Base-by-base conservation (phyloP, 768 basidiomycete species). In the Panaeolus cyanescens region DNA sequence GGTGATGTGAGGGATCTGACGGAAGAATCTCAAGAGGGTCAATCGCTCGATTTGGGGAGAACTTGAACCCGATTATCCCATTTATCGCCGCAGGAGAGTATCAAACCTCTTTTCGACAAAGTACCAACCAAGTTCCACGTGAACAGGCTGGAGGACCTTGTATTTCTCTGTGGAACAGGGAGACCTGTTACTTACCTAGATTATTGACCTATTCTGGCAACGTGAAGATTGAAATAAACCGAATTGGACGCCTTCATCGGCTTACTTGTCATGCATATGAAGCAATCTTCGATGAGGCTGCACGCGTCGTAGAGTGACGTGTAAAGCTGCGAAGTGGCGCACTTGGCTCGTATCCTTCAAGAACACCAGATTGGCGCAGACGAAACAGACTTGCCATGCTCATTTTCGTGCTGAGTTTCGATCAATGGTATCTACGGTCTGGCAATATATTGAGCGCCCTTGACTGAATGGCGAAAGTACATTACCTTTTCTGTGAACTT, bases 281-380 rank as follows among this genome's bases (percentile, higher is more conserved):
- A 28, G 9, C 19, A 28, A 50, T 50, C 45, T 50, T 6, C 45
- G 25, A 50, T 50, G 25, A 50, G 30, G 45, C 22, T 22, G 45
- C 25, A 50, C 25, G 45, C 45, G 45, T 50, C 25, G 25, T 25
- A 50, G 15, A 50, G 15, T 50, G 45, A 50, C 45, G 45, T 50
- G 45, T 50, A 50, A 50, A 15, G 45, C 45, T 8, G 45, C 45
- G 45, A 50, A 50, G 45, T 30, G 45, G 45, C 45, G 40, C 40
- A 20, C 25, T 5, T 50, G 2, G 22, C 25, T 50, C 45, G 45
- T 28, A 28, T 50, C 17, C 25, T 7, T 15, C 45, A 28, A 50
- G 45, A 45, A 45, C 42, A 45, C 42, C 22, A 28, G 42, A 45
- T 45, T 45, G 22, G 42, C 42, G 40, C 40, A 42, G 40, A 22